Base-by-base conservation (phyloP, 768 basidiomycete genomes). In the Xanthoconium purpureum region DNA sequence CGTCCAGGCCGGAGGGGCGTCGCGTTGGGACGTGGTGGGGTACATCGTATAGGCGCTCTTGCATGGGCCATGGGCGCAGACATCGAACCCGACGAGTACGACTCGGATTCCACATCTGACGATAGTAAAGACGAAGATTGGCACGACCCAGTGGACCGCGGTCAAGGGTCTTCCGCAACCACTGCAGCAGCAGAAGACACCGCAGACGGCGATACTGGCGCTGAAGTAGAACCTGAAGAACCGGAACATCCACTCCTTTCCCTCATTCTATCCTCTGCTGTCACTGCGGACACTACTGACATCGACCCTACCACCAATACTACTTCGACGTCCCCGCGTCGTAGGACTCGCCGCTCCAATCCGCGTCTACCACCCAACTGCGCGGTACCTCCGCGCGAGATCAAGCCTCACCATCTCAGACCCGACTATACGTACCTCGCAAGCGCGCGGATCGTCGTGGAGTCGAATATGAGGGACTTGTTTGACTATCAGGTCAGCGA, bases 341-440 rank as follows among this genome's bases (percentile, higher is more conserved):
- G 61, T 12, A 61, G 58, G 50, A 66, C 56, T 13, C 65, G 61
- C 28, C 65, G 50, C 9, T 65, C 52, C 20, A 61, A 57, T 32
- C 60, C 44, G 42, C 56, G 66, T 59, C 42, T 60, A 50, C 53
- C 38, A 24, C 29, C 53, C 6, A 51, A 54, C 5, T 63, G 65
- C 51, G 10, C 29, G 0, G 53, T 66, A 24, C 66, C 66, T 7
- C 57, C 68, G 5, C 37, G 52, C 46, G 42, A 58, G 36, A 68
- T 68, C 42, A 54, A 57, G 12, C 62, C 68, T 5, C 65, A 70
- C 29, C 69, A 78, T 20, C 66, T 68, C 17, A 58, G 77, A 15
- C 79, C 79, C 0, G 83, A 84, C 60, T 84, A 83, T 66, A 69
- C 71, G 3, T 84, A 74, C 66, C 75, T 84, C 13, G 73, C 80